Conservation (phyloP, 345 rosid species). For the Salix brachista region DNA sequence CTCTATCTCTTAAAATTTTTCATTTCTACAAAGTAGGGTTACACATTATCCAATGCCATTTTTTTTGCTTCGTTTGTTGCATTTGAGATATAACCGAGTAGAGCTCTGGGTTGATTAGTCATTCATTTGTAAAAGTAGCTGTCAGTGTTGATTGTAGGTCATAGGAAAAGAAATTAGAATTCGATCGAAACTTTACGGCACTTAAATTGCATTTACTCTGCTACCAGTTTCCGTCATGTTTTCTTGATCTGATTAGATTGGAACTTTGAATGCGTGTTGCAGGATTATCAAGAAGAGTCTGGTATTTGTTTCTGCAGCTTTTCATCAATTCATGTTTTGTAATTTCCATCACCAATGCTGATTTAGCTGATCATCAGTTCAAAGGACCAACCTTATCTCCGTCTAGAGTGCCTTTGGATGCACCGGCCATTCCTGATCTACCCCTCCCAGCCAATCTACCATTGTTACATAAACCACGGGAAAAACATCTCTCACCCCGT, state of each 20-base stretch:
- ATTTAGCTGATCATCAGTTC: slow-evolving; percentile 25
- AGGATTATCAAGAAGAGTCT: slow-evolving; percentile 39
- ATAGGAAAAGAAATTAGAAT: neutral
- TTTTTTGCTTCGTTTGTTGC: neutral
- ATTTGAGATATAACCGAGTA: neutral
- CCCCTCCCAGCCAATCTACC: slow-evolving; percentile 48
- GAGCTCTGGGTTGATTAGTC: neutral
- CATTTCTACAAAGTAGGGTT: neutral
- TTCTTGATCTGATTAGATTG: slow-evolving; percentile 7
- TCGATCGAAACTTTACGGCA: neutral
- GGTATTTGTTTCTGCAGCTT: slow-evolving; percentile 31
- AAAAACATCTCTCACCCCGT: slow-evolving; percentile 44
- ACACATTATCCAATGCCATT: neutral
- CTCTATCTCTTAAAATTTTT: neutral
- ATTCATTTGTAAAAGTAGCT: neutral
- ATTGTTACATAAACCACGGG: slow-evolving; percentile 31
- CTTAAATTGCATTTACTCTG: neutral
- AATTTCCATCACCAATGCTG: slow-evolving; percentile 36
- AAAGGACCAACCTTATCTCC: slow-evolving; percentile 42
- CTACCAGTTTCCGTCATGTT: neutral
- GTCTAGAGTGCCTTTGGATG: slow-evolving; percentile 28
- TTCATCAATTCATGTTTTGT: slow-evolving; percentile 37
- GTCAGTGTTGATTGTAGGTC: neutral
- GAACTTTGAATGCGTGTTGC: slow-evolving; percentile 18
- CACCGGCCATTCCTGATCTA: slow-evolving; percentile 41